A percentile compares a stretch with the other conserved stretches of the same genome.
Conservation (phyloP, 257 asterid genomes). For the Solanum virginianum region DNA sequence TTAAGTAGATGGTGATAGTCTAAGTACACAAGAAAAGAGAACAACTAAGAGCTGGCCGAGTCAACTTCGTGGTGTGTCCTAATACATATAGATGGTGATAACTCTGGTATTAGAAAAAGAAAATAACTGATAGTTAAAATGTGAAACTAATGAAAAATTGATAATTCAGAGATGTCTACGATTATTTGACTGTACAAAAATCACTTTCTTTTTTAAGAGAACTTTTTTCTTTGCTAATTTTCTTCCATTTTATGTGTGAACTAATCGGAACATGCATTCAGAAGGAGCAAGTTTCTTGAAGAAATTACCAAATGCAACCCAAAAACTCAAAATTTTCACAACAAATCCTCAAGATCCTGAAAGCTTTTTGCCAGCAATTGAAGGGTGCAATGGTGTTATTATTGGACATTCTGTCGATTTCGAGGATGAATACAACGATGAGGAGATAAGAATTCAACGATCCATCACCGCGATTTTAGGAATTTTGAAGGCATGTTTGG, state of each 20-base stretch:
- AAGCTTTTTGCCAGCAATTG: not conserved
- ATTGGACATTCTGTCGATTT: not conserved
- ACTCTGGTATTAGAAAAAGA: not conserved
- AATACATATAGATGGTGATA: not conserved
- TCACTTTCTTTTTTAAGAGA: not conserved
- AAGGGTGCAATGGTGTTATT: not conserved
- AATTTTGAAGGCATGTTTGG: constrained; percentile 6
- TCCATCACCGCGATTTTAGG: not conserved
- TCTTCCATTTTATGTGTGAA: not conserved
- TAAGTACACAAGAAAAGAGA: not conserved
- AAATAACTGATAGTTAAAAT: not conserved
- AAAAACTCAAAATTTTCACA: not conserved
- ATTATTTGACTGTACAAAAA: not conserved
- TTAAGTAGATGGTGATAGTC: not conserved
- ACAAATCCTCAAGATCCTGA: not conserved
- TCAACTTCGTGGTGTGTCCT: too few species aligned
- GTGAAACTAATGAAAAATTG: not conserved
- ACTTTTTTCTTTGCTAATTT: not conserved
- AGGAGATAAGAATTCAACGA: not conserved
- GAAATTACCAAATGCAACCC: not conserved
- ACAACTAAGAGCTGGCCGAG: too few species aligned
- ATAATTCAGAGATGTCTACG: too few species aligned
- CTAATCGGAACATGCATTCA: not conserved
- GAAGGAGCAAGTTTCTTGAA: not conserved
- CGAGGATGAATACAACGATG: not conserved